These are phyloP conservation scores for Trichocomaceae sp. DNA, from an alignment of 2,329 filamentous ascomycete species.

Conservation along the genomic window DNA sequence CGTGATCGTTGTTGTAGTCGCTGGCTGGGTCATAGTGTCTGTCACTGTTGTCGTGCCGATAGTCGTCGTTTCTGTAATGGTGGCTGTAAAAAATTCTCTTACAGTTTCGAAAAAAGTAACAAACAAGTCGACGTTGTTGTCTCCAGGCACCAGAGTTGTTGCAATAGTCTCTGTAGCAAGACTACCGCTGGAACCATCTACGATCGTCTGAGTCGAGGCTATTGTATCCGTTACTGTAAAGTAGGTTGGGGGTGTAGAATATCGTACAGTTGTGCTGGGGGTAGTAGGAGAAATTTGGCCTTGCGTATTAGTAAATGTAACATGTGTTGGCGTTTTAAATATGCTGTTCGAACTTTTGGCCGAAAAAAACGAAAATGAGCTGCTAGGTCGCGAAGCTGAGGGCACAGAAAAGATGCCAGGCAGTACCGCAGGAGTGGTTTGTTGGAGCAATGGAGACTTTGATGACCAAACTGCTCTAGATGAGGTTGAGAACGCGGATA, in stretches of 20 bases:
- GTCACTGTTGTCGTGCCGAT: neutral
- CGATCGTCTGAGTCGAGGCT: too few species aligned
- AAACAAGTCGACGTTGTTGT: neutral
- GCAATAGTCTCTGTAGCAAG: neutral
- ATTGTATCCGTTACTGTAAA: too few species aligned
- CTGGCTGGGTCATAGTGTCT: neutral
- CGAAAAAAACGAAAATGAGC: too few species aligned
- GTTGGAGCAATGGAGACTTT: neutral
- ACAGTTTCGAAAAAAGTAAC: neutral
- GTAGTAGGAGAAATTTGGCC: neutral
- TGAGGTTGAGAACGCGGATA: neutral
- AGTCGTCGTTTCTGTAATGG: neutral
- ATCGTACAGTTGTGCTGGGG: neutral
- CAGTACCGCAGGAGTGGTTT: neutral
- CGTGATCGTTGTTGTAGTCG: neutral
- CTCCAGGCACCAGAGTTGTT: neutral
- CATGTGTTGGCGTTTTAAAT: neutral
- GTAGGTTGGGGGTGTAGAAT: neutral
- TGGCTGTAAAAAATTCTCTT: neutral
- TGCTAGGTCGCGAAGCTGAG: neutral
- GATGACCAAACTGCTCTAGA: neutral
- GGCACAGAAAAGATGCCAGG: neutral
- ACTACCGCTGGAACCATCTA: too few species aligned
- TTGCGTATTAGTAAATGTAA: neutral
- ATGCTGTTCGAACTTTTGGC: neutral